Conservation (phyloP, 208 protist genomes). For the Leishmania lainsoni region DNA sequence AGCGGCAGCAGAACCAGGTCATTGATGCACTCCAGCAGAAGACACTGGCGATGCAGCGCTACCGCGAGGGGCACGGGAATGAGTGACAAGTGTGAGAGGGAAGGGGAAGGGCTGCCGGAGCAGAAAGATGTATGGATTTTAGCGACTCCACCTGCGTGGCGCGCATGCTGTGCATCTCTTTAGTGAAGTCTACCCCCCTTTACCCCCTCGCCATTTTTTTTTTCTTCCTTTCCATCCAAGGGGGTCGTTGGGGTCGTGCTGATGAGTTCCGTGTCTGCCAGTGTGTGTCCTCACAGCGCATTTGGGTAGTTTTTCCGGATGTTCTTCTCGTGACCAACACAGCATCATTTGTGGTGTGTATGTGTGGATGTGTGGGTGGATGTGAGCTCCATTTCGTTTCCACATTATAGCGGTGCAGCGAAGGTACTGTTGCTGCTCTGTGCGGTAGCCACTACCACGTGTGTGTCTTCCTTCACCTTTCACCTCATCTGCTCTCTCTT, state of each 20-base stretch:
- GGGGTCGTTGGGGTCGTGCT: not conserved
- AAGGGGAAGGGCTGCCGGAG: not conserved
- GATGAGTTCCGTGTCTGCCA: not conserved
- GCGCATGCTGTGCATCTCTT: not conserved
- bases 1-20: slow-evolving; percentile 84
- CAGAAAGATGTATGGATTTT: not conserved
- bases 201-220: too few relatives aligned
- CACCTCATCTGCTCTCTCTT: not conserved
- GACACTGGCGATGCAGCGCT: slow-evolving; percentile 59
- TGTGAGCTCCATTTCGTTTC: not conserved
- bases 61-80: slow-evolving; percentile 25
- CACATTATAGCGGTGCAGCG: not conserved
- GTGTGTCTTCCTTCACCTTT: not conserved
- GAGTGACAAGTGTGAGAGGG: slow-evolving; percentile 7
- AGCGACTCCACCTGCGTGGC: not conserved
- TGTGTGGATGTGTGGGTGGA: not conserved
- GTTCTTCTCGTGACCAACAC: not conserved
- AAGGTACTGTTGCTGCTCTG: not conserved
- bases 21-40: slow-evolving; percentile 72
- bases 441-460: not conserved
- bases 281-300: not conserved
- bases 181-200: not conserved
- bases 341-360: not conserved
- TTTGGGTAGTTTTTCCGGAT: not conserved
- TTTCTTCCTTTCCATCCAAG: not conserved